A percentile compares a stretch with the other conserved stretches of the same genome.
These are phyloP conservation scores for Herpetospermum pedunculosum DNA, from an alignment of 306 rosid species.

Conservation along the genomic window DNA sequence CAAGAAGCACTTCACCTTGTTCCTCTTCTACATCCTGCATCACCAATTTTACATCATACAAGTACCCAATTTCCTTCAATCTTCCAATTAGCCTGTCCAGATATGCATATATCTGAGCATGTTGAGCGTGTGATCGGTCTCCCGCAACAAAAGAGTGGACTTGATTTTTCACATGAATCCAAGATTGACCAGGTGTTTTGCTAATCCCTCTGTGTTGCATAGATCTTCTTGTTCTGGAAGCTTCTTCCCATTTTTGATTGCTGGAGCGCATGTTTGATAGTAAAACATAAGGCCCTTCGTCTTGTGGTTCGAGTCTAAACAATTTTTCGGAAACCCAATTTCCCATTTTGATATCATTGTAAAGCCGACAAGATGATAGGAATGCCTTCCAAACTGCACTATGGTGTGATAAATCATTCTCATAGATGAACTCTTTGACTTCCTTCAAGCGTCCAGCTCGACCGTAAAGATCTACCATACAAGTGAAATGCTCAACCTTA, in stretches of 20 bases:
- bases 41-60: constrained; percentile 33
- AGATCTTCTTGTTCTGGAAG: constrained; percentile 43
- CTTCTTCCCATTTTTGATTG: constrained; percentile 58
- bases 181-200: constrained; percentile 74
- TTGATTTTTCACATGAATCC: constrained; percentile 63
- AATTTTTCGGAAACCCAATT: constrained; percentile 54
- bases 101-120: constrained; percentile 35
- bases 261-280: constrained; percentile 57
- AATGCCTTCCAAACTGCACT: constrained; percentile 62
- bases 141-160: constrained; percentile 48
- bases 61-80: constrained; percentile 65
- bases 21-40: constrained; percentile 77
- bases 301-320: constrained; percentile 47
- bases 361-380: constrained; percentile 62
- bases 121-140: constrained; percentile 48
- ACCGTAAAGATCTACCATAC: constrained; percentile 90
- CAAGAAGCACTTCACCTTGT: constrained; percentile 51
- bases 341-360: constrained; percentile 57
- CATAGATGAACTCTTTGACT: constrained; percentile 46
- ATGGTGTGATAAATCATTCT: constrained; percentile 43
- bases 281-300: constrained; percentile 55
- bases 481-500: constrained; percentile 57
- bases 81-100: constrained; percentile 45
- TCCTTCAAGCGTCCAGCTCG: constrained; percentile 63
- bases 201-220: constrained; percentile 62